Evolutionary conservation across 441 rosid species (phyloP).

Genomic region (Bocquillonia castaneifolia): DNA sequence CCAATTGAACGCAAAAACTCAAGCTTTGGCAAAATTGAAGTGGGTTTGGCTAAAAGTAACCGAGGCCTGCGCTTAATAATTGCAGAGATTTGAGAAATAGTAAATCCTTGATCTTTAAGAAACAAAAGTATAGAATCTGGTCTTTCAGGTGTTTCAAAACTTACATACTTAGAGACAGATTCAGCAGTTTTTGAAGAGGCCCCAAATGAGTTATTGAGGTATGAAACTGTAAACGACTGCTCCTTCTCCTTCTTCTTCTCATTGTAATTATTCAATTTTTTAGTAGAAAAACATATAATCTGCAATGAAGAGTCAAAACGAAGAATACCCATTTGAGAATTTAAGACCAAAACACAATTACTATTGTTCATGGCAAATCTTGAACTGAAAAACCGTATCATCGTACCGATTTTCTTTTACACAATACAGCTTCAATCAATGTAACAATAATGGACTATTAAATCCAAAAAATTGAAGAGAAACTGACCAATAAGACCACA

Average conservation of each 20-base stretch:
- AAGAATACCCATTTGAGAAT: not conserved
- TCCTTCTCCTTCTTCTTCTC: too few relatives aligned
- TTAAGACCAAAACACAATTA: not conserved
- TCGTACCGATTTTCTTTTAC: too few relatives aligned
- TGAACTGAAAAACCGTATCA: not conserved
- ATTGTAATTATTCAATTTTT: not conserved
- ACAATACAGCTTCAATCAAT: too few relatives aligned
- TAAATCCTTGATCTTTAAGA: constrained; percentile 28
- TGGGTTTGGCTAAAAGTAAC: constrained; percentile 19
- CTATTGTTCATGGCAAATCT: not conserved
- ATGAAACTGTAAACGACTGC: not conserved
- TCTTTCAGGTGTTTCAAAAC: not conserved
- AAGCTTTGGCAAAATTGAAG: constrained; percentile 32
- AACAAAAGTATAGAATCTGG: constrained; percentile 15
- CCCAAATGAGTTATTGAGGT: constrained; percentile 2
- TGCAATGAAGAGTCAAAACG: not conserved
- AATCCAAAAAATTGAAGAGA: too few relatives aligned
- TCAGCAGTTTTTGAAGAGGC: not conserved
- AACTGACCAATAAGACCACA: too few relatives aligned
- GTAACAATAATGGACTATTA: too few relatives aligned
- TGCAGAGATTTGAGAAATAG: constrained; percentile 19
- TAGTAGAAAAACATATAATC: not conserved
- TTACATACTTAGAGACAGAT: not conserved
- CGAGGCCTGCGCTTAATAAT: constrained; percentile 13
- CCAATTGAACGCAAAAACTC: constrained; percentile 35